These are phyloP conservation scores for Candida xyloterini DNA, from an alignment of 805 yeast species.

Conservation along the genomic window DNA sequence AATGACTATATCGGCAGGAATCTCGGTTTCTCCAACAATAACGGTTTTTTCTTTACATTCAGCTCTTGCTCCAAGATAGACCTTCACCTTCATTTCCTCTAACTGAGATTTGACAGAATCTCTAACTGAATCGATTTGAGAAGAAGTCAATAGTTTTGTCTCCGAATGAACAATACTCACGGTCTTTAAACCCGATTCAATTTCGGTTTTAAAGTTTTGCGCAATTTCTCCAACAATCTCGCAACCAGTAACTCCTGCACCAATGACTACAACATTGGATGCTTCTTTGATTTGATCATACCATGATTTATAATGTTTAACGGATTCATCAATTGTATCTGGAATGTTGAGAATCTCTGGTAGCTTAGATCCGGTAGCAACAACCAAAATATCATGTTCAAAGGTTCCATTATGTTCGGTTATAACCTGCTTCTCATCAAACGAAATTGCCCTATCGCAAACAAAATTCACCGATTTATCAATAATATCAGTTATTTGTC, in stretches of 20 bases:
- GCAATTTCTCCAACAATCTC: conserved; percentile 35
- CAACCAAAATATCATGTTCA: conserved; percentile 25
- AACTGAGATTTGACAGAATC: conserved; percentile 5
- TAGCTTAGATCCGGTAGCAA: conserved; percentile 34
- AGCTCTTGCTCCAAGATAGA: conserved; percentile 12
- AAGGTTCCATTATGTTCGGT: conserved; percentile 12
- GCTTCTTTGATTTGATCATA: conserved; percentile 20
- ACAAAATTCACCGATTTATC: conserved; percentile 22
- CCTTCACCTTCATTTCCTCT: conserved; percentile 6
- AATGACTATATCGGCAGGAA: conserved; percentile 12
- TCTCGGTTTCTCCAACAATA: conserved; percentile 6
- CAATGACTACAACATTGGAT: conserved; percentile 29
- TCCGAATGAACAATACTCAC: conserved; percentile 26
- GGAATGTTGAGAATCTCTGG: conserved; percentile 22
- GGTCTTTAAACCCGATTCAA: conserved; percentile 19
- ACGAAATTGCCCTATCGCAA: conserved; percentile 18
- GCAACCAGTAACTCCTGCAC: conserved; percentile 33
- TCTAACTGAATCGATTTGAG: conserved; percentile 2
- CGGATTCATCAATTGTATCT: conserved; percentile 8
- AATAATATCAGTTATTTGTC: conserved; percentile 20
- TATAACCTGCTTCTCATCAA: conserved; percentile 18
- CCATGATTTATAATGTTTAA: conserved; percentile 14
- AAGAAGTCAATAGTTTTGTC: conserved; percentile 9
- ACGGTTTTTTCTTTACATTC: conserved; percentile 1
- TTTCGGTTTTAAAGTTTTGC: conserved; percentile 16